Conservation (phyloP, 495 filamentous ascomycete genomes). For the Aspergillus conjunctus region DNA sequence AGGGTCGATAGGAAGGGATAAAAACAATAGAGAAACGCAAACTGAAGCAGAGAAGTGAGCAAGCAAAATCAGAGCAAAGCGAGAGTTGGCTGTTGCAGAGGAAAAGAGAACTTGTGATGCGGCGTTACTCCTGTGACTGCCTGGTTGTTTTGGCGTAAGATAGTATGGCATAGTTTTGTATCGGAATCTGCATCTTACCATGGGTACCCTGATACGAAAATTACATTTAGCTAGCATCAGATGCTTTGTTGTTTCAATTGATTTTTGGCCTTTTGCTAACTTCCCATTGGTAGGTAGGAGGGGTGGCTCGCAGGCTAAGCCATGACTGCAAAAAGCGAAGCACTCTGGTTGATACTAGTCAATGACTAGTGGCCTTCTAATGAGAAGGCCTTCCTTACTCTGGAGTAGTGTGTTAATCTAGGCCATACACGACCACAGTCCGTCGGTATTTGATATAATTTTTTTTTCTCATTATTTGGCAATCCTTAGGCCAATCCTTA, state of each 20-base stretch:
- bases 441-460: no score
- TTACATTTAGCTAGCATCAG: conserved; percentile 1
- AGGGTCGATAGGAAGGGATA: conserved; percentile 11
- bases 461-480: no score
- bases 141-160: conserved; percentile 14
- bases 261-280: background rate
- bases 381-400: background rate
- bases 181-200: conserved; percentile 2
- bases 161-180: conserved; percentile 3
- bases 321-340: conserved; percentile 4
- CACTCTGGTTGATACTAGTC: conserved; percentile 12
- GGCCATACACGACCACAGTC: background rate
- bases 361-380: conserved; percentile 11
- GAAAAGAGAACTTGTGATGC: conserved; percentile 17
- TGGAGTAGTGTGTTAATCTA: background rate
- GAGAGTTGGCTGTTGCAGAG: conserved; percentile 9
- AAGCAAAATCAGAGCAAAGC: conserved; percentile 11
- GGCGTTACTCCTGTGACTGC: conserved; percentile 9
- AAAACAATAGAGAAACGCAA: conserved; percentile 16
- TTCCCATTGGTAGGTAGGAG: conserved; percentile 1
- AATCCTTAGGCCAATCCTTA: no score
- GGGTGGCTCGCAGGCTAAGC: background rate
- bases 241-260: conserved; percentile 11
- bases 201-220: conserved; percentile 14
- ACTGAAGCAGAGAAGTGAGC: conserved; percentile 6